Evolutionary conservation across 805 yeast species (phyloP), one percentile per base, ranked within the genome.

Genomic region (Saccharomycopsis fodiens): DNA sequence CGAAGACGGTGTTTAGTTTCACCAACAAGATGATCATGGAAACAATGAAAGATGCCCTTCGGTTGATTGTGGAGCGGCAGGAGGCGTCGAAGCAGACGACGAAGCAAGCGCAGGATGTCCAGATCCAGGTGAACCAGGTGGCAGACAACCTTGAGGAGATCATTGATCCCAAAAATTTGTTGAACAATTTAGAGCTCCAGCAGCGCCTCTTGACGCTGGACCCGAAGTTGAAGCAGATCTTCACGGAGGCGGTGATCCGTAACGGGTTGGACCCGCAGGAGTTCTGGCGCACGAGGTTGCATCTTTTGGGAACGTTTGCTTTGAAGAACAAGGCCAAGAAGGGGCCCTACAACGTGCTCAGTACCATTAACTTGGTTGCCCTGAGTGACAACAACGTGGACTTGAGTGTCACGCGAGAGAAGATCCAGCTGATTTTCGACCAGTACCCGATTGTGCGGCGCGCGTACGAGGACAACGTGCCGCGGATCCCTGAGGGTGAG

Each of bases 341-440:
- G 41, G 98, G 98, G 0, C 93, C 96, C 0, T 93, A 89, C 60
- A 93, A 93, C 58, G 97, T 93, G 0, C 66, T 93, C 44, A 83
- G 95, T 37, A 87, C 97, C 0, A 91, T 93, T 52, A 86, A 85
- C 57, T 96, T 97, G 0, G 91, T 87, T 5, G 95, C 96, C 0
- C 80, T 94, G 0, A 76, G 86, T 45, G 97, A 91, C 58, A 91
- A 91, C 63, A 86, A 87, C 59, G 95, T 91, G 47, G 89, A 88
- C 61, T 95, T 93, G 41, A 82, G 88, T 45, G 84, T 93, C 29
- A 85, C 98, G 0, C 70, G 96, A 45, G 97, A 89, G 50, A 88
- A 83, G 50, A 89, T 93, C 57, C 80, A 78, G 46, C 94, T 84
- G 52, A 87, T 93, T 19, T 89, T 93, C 59, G 85, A 81, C 42